Conservation (phyloP, 352 stramenopile genomes). For the Peronospora belbahrii region DNA sequence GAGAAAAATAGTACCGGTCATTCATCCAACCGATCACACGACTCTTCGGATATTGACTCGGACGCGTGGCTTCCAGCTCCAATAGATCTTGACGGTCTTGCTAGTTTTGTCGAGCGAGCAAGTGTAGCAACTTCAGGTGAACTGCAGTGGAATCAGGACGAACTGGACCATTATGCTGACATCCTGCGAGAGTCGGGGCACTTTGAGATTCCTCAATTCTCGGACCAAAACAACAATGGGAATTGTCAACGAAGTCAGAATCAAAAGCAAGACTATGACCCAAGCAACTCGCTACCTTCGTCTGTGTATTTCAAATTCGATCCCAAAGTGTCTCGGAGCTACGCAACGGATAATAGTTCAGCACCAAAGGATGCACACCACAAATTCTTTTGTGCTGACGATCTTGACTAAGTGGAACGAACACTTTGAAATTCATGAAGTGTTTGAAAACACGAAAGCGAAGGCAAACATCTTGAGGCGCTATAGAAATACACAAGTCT, state of each 20-base stretch:
- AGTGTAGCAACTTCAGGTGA: conserved; percentile 11
- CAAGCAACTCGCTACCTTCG: conserved; percentile 6
- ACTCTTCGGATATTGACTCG: conserved; percentile 17
- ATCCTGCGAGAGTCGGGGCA: conserved; percentile 23
- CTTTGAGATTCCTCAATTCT: conserved; percentile 6
- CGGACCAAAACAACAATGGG: neutral
- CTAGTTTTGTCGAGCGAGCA: conserved; percentile 22
- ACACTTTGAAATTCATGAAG: neutral
- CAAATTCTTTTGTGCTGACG: conserved; percentile 51
- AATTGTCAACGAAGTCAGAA: conserved; percentile 8
- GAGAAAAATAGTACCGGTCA: conserved; percentile 12
- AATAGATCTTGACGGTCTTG: conserved; percentile 21
- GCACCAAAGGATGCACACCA: conserved; percentile 1
- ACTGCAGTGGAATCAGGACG: conserved; percentile 35
- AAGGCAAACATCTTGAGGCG: conserved; percentile 4
- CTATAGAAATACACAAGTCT: no score
- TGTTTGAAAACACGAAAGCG: neutral
- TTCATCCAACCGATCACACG: conserved; percentile 12
- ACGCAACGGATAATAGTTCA: conserved; percentile 9
- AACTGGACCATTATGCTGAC: conserved; percentile 26
- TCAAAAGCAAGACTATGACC: conserved; percentile 6
- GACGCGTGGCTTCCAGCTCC: conserved; percentile 15
- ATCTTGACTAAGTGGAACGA: conserved; percentile 33
- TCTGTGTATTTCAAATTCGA: conserved; percentile 6
- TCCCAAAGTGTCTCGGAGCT: conserved; percentile 4